Conservation (phyloP, 176 grass and related monocot species). For the Triticum urartu region DNA sequence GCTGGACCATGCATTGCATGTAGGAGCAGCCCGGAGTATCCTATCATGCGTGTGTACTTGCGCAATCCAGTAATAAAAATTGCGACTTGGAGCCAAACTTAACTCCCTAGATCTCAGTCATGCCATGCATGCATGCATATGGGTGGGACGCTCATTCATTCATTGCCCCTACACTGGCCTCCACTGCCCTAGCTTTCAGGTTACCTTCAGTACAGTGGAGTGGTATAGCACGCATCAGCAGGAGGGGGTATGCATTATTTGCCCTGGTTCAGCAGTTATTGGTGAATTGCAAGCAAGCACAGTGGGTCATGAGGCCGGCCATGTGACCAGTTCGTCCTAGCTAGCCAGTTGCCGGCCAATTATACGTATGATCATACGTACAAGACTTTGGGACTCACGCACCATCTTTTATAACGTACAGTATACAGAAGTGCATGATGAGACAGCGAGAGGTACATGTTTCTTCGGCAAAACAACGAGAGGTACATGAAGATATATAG, state of each 20-base stretch:
- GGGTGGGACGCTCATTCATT: not conserved
- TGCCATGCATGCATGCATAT: not conserved
- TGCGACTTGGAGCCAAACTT: conserved; percentile 29
- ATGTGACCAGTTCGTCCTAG: not conserved
- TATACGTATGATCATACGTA: not conserved
- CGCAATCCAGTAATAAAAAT: conserved; percentile 21
- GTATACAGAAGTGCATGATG: no score
- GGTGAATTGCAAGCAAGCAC: not conserved
- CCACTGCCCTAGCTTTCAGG: not conserved
- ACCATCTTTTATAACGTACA: no score
- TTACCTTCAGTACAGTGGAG: not conserved
- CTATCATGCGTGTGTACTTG: conserved; percentile 20
- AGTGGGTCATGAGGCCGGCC: no score
- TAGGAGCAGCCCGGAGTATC: not conserved
- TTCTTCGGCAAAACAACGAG: no score
- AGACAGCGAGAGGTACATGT: no score
- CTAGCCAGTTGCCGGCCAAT: not conserved
- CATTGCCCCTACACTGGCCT: not conserved
- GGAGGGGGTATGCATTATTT: not conserved
- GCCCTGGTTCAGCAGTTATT: not conserved
- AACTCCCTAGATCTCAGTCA: conserved; percentile 23
- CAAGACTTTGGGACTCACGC: no score
- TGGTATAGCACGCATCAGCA: not conserved
- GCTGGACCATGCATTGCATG: not conserved
- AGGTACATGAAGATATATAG: no score